Percentiles rank a stretch among this genome's conserved stretches.
Evolutionary conservation across 2,329 filamentous ascomycete species (phyloP).

Genomic region (Fusarium lyarnte): DNA sequence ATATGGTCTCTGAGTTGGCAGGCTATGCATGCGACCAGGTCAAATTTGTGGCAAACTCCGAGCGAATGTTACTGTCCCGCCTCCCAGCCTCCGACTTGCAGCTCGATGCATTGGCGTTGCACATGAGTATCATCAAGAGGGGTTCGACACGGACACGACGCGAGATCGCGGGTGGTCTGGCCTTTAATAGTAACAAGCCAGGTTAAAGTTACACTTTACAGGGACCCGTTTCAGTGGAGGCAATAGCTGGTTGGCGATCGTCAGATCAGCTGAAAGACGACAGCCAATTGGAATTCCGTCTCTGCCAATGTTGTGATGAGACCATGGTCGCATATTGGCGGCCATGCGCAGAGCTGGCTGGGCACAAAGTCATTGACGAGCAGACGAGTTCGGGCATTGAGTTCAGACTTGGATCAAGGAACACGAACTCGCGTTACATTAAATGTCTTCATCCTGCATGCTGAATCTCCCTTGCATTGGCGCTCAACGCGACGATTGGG

Average conservation of each 20-base stretch:
- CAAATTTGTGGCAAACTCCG: neutral
- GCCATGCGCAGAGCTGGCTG: conserved; percentile 9
- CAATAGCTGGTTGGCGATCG: conserved; percentile 16
- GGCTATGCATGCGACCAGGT: conserved; percentile 12
- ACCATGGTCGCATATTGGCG: conserved; percentile 34
- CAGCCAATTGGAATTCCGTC: conserved; percentile 11
- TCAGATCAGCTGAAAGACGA: conserved; percentile 21
- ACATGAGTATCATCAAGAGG: conserved; percentile 19
- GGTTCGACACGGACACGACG: conserved; percentile 39
- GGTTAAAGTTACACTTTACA: conserved; percentile 9
- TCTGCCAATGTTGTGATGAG: conserved; percentile 19
- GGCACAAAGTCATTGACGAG: neutral
- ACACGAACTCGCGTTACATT: neutral
- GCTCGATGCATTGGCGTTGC: conserved; percentile 23
- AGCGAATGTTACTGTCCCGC: neutral
- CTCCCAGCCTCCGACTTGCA: conserved; percentile 33
- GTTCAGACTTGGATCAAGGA: neutral
- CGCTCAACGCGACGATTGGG: conserved; percentile 40
- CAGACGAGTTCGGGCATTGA: neutral
- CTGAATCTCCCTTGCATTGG: conserved; percentile 37
- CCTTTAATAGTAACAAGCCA: conserved; percentile 36
- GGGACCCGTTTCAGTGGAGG: conserved; percentile 4
- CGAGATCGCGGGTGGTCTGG: conserved; percentile 38
- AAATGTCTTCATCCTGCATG: neutral
- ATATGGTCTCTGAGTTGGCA: conserved; percentile 19